phyloP scores from a whole-genome alignment of 768 basidiomycete species.

The Pisolithus microcarpus region DNA sequence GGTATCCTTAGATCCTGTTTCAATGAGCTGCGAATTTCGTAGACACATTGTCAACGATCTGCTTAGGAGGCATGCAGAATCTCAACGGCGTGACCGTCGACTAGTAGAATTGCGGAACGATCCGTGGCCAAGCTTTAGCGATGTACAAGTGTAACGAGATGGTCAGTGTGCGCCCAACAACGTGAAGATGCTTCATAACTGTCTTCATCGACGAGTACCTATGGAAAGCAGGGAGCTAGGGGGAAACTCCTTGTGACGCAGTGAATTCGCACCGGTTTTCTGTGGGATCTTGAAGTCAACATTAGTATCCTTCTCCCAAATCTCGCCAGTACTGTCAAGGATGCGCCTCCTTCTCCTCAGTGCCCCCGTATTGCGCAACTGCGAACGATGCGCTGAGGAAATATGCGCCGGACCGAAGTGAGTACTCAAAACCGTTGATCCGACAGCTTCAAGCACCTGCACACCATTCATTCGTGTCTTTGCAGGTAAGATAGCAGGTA shows the following conservation, averaged over 20 bases:
- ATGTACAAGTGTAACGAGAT: constrained; percentile 40
- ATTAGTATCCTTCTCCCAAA: constrained; percentile 73
- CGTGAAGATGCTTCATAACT: no score
- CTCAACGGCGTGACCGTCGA: constrained; percentile 93
- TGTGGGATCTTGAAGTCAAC: constrained; percentile 84
- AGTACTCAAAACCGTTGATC: no score
- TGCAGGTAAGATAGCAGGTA: no score
- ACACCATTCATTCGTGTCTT: no score
- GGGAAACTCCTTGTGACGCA: neutral
- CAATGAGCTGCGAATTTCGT: constrained; percentile 90
- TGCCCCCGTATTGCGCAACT: no score
- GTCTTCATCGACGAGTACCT: no score
- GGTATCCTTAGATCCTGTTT: constrained; percentile 97
- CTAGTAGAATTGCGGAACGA: constrained; percentile 88
- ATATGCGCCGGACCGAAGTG: no score
- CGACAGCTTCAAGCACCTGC: no score
- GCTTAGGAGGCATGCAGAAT: constrained; percentile 83
- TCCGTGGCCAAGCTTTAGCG: constrained; percentile 93
- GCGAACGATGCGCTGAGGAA: no score
- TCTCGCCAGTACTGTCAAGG: constrained; percentile 45
- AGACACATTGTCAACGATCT: constrained; percentile 49
- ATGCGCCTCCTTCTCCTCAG: no score
- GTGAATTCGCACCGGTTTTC: neutral
- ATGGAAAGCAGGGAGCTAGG: neutral
- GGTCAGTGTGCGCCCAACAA: constrained; percentile 85